Percentiles rank a stretch among this genome's conserved stretches.
Evolutionary conservation across 495 filamentous ascomycete species (phyloP).

Genomic region (Talaromyces thailandensis): DNA sequence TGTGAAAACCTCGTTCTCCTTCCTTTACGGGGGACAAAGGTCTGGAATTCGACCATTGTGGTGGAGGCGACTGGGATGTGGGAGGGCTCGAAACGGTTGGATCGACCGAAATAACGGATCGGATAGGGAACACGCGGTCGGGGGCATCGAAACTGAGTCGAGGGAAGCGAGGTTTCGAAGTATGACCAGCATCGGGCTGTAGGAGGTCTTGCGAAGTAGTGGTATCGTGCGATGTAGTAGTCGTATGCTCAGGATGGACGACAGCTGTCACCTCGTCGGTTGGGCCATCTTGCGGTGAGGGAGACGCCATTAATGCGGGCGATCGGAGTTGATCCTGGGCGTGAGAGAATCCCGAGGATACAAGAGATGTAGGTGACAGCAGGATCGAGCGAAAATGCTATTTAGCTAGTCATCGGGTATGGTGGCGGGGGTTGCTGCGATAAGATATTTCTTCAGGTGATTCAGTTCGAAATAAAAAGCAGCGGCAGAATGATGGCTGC

Average conservation of each 20-base stretch:
- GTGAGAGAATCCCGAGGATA: background rate
- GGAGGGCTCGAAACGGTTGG: conserved; percentile 24
- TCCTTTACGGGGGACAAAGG: conserved; percentile 16
- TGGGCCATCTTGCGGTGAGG: background rate
- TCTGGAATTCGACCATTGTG: background rate
- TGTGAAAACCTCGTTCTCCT: conserved; percentile 22
- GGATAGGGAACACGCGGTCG: conserved; percentile 78
- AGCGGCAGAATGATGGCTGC: background rate
- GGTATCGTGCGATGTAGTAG: background rate
- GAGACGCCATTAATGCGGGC: conserved; percentile 2
- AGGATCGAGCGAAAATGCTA: background rate
- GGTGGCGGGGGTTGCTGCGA: background rate
- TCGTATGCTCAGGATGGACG: background rate
- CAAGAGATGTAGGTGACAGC: background rate
- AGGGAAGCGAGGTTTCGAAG: conserved; percentile 10
- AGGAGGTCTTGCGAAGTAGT: background rate
- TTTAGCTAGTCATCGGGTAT: background rate
- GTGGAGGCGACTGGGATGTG: conserved; percentile 4
- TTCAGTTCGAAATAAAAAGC: background rate
- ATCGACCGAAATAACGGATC: conserved; percentile 69
- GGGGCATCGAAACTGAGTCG: conserved; percentile 32
- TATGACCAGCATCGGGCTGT: background rate
- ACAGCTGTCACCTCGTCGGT: background rate
- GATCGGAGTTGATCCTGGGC: background rate
- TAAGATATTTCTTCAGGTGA: background rate